Evolutionary conservation across 176 grass and related monocot genomes (phyloP).

Genomic region (Triticum dicoccoides): DNA sequence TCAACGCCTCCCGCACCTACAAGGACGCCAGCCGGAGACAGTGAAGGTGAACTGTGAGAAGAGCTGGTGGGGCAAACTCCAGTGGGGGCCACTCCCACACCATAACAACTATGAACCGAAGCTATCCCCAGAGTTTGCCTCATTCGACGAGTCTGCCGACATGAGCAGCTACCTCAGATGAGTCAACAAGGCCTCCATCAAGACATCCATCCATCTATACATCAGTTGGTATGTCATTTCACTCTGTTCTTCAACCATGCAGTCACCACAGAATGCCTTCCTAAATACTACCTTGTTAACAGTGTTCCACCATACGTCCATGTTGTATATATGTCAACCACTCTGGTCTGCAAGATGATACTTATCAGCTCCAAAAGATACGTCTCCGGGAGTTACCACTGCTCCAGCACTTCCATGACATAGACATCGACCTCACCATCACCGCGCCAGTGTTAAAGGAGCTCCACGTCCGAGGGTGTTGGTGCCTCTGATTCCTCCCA

Average conservation of each 20-base stretch:
- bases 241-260: neutral
- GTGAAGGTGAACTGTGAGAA: constrained; percentile 20
- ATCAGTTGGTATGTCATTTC: neutral
- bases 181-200: too few relatives aligned
- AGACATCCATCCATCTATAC: neutral
- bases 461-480: neutral
- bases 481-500: neutral
- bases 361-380: too few relatives aligned
- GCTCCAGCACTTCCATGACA: neutral
- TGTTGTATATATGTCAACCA: too few relatives aligned
- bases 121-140: too few relatives aligned
- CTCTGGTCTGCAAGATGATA: too few relatives aligned
- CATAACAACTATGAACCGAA: too few relatives aligned
- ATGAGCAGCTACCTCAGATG: too few relatives aligned
- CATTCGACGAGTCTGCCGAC: too few relatives aligned
- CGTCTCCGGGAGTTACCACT: too few relatives aligned
- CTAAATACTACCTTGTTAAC: neutral
- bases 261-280: neutral
- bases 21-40: fast-evolving
- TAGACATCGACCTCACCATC: neutral
- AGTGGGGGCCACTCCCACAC: too few relatives aligned
- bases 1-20: too few relatives aligned
- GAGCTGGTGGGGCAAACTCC: neutral
- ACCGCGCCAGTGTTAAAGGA: neutral
- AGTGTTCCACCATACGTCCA: neutral